Evolutionary conservation across 2,329 filamentous ascomycete species (phyloP).

Genomic region (Sporothrix euskadiensis): DNA sequence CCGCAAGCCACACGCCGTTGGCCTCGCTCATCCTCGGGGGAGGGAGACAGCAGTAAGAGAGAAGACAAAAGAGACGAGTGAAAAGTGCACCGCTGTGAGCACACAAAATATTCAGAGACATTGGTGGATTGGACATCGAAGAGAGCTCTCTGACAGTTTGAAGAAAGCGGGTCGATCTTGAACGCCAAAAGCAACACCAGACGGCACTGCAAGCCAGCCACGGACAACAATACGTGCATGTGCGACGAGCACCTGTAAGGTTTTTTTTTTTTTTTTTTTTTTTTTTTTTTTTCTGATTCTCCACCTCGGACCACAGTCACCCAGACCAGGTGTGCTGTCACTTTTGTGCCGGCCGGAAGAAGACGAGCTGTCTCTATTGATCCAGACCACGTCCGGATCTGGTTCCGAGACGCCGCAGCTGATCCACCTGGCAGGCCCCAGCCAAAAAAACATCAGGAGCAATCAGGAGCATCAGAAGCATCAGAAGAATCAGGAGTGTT

Average conservation of each 20-base stretch:
- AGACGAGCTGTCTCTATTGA: not conserved
- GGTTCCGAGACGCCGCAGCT: constrained; percentile 15
- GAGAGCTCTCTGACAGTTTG: not conserved
- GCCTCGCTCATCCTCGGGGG: constrained; percentile 21
- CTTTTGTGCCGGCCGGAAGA: not conserved
- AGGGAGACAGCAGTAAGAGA: not conserved
- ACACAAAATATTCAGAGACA: not conserved
- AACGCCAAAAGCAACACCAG: not conserved
- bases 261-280: not conserved
- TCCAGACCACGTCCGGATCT: constrained; percentile 8
- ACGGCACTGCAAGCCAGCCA: not conserved
- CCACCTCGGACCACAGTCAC: not conserved
- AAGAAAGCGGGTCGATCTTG: not conserved
- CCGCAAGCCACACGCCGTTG: not conserved
- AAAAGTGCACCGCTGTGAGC: not conserved
- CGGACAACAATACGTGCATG: not conserved
- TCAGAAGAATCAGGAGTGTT: not conserved
- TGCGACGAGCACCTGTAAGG: not conserved
- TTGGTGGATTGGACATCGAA: not conserved
- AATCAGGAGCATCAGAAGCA: not conserved
- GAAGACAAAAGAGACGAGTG: not conserved
- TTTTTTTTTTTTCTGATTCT: not conserved
- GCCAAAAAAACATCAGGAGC: not conserved
- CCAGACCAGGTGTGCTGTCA: not conserved
- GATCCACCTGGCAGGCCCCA: not conserved